phyloP scores from a whole-genome alignment of 495 filamentous ascomycete genomes.

The Penicillium taxi region DNA sequence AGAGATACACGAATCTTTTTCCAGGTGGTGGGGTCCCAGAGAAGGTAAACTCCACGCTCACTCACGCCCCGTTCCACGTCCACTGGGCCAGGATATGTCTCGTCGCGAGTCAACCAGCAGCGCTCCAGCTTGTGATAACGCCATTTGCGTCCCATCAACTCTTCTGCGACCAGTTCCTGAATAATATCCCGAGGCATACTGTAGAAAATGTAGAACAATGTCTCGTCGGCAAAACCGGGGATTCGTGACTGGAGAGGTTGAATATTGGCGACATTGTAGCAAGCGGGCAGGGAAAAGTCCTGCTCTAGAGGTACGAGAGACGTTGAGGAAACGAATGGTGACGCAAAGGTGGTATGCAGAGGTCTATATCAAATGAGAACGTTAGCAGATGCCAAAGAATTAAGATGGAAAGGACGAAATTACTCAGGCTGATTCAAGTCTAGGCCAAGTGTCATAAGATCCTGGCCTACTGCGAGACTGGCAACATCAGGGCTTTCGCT shows the following conservation, averaged over 20 bases:
- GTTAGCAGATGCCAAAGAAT: constrained; percentile 14
- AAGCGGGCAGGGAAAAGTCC: constrained; percentile 69
- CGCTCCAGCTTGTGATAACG: constrained; percentile 83
- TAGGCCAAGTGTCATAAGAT: constrained; percentile 66
- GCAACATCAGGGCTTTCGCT: constrained; percentile 69
- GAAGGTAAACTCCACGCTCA: constrained; percentile 81
- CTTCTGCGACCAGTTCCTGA: constrained; percentile 75
- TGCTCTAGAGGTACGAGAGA: constrained; percentile 63
- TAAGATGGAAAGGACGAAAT: constrained; percentile 22
- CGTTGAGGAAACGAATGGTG: constrained; percentile 62
- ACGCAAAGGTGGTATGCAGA: constrained; percentile 56
- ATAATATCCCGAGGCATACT: constrained; percentile 74
- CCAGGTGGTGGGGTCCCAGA: constrained; percentile 83
- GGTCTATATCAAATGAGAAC: constrained; percentile 32
- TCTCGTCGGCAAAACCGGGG: constrained; percentile 78
- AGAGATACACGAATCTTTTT: constrained; percentile 62
- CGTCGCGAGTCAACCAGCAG: constrained; percentile 87
- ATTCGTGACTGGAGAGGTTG: constrained; percentile 72
- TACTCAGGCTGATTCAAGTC: constrained; percentile 77
- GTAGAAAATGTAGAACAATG: constrained; percentile 92
- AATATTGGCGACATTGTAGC: constrained; percentile 83
- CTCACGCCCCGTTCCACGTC: constrained; percentile 52
- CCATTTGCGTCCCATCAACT: constrained; percentile 82
- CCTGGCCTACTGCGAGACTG: constrained; percentile 66
- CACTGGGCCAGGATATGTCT: constrained; percentile 57